Evolutionary conservation across 768 basidiomycete species (phyloP).

Genomic region (Russula griseocarnosa): DNA sequence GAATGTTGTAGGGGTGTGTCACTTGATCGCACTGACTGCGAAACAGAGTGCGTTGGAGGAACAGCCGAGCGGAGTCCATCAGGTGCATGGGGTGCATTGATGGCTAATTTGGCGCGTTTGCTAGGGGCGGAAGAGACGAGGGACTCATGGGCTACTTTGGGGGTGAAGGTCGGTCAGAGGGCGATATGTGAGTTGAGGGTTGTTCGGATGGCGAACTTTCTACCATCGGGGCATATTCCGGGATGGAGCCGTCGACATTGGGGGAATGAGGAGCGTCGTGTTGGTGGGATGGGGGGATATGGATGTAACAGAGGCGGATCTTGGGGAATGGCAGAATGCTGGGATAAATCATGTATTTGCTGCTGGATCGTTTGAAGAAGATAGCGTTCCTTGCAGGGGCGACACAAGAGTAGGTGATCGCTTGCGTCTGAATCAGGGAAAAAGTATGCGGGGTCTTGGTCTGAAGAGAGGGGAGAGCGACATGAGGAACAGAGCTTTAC

Average conservation of each 20-base stretch:
- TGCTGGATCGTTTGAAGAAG: constrained; percentile 18
- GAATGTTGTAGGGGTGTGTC: constrained; percentile 25
- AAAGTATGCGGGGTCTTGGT: constrained; percentile 21
- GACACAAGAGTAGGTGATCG: constrained; percentile 25
- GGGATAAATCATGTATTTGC: constrained; percentile 5
- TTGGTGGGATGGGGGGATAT: constrained; percentile 14
- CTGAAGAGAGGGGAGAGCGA: constrained; percentile 24
- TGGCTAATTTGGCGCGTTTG: constrained; percentile 36
- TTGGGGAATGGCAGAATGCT: constrained; percentile 3
- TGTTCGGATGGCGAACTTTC: constrained; percentile 13
- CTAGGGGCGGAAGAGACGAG: constrained; percentile 37
- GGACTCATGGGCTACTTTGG: constrained; percentile 10
- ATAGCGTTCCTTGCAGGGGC: constrained; percentile 22
- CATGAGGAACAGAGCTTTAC: constrained; percentile 27
- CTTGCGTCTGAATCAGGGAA: constrained; percentile 22
- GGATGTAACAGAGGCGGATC: constrained; percentile 9
- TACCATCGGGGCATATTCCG: background rate
- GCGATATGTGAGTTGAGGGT: background rate
- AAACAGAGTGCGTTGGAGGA: constrained; percentile 27
- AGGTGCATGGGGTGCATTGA: constrained; percentile 42
- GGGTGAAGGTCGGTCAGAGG: constrained; percentile 15
- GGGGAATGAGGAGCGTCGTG: constrained; percentile 10
- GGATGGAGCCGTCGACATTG: constrained; percentile 3
- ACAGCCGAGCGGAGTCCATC: constrained; percentile 26
- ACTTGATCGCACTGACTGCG: constrained; percentile 31